phyloP scores from a whole-genome alignment of 768 basidiomycete genomes.

The Tricholoma bakamatsutake region DNA sequence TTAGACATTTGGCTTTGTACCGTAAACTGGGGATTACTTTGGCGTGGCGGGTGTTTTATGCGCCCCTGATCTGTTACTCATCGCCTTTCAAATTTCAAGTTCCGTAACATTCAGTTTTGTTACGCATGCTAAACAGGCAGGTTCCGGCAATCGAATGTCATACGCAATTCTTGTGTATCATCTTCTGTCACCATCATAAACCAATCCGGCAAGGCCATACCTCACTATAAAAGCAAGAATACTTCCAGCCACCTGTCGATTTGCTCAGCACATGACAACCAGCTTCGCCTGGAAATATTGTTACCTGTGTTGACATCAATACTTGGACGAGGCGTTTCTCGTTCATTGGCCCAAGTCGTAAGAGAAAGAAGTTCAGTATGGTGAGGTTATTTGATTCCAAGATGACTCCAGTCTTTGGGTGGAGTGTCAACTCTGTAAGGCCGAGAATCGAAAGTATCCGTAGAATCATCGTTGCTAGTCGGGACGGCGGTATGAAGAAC shows the following conservation, averaged over 20 bases:
- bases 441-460: constrained; percentile 55
- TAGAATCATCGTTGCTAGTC: constrained; percentile 49
- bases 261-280: background rate
- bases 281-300: background rate
- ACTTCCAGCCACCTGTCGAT: constrained; percentile 62
- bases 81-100: background rate
- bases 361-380: constrained; percentile 79
- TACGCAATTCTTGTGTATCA: constrained; percentile 25
- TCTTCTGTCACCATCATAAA: constrained; percentile 90
- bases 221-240: constrained; percentile 77
- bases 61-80: too few relatives aligned
- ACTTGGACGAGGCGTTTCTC: constrained; percentile 75
- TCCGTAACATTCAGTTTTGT: background rate
- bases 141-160: background rate
- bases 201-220: constrained; percentile 83
- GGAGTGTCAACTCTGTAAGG: constrained; percentile 56
- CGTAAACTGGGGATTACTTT: too few relatives aligned
- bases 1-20: too few relatives aligned
- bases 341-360: constrained; percentile 77
- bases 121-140: background rate
- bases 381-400: constrained; percentile 83
- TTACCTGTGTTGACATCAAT: constrained; percentile 71
- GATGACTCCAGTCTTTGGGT: constrained; percentile 52
- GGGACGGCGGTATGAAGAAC: constrained; percentile 55
- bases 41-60: too few relatives aligned